Percentiles rank a stretch among this genome's conserved stretches.
phyloP scores from a whole-genome alignment of 1,139 yeast genomes.

The Saccharomycopsis crataegensis region DNA sequence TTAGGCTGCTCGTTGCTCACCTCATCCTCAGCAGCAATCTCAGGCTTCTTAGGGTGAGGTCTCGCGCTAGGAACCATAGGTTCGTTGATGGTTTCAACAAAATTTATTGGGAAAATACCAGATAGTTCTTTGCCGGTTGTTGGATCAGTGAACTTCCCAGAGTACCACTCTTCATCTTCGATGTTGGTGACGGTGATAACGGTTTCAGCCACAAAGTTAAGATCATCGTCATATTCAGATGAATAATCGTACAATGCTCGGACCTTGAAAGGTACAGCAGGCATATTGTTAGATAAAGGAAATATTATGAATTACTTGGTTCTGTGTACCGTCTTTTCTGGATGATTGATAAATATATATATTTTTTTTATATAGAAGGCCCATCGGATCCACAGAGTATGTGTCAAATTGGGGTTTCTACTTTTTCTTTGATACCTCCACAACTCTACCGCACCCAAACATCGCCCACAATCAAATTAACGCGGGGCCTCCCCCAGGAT shows the following conservation, averaged over 20 bases:
- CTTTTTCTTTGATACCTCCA: too few relatives aligned
- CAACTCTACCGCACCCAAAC: too few relatives aligned
- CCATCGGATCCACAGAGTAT: too few relatives aligned
- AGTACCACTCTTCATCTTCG: constrained; percentile 90
- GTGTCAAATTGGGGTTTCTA: too few relatives aligned
- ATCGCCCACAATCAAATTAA: too few relatives aligned
- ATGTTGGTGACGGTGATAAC: constrained; percentile 63
- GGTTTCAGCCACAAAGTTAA: constrained; percentile 62
- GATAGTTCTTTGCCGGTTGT: constrained; percentile 31
- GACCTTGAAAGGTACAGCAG: constrained; percentile 52
- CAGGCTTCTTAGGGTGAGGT: constrained; percentile 2
- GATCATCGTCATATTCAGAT: constrained; percentile 81
- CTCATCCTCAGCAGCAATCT: background rate
- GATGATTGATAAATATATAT: too few relatives aligned
- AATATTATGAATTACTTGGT: background rate
- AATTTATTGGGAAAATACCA: constrained; percentile 87
- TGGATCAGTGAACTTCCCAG: constrained; percentile 51
- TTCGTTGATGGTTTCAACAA: constrained; percentile 44
- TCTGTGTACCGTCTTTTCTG: background rate
- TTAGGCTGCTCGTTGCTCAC: background rate
- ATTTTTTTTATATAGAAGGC: too few relatives aligned
- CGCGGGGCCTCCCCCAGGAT: too few relatives aligned
- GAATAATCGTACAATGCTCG: constrained; percentile 63
- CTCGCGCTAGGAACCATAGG: constrained; percentile 10
- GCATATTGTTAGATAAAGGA: background rate